Base-by-base conservation (phyloP, 805 yeast genomes). In the Ogataea polymorpha region DNA sequence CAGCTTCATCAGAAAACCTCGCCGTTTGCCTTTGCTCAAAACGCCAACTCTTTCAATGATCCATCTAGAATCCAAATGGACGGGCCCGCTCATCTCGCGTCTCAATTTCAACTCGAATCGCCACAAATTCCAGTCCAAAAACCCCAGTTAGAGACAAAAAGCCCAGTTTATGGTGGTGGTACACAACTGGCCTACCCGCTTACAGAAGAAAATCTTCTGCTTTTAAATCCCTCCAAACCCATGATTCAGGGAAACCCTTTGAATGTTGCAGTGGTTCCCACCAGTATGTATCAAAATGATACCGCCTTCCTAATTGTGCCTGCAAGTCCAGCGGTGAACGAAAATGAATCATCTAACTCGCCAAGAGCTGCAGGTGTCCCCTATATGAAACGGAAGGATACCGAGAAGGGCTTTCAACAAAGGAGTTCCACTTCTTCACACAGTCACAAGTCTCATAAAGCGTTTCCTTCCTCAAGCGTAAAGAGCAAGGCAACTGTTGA, bases 171-270 rank as follows among this genome's bases (percentile, higher is more conserved):
- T 25, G 13, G 23, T 20, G 14, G 26, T 26, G 12, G 29, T 25
- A 11, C 31, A 2, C 45, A 41, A 16, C 23, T 43, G 20, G 35
- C 46, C 9, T 44, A 42, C 35, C 62, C 59, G 6, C 51, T 68
- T 39, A 66, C 73, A 6, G 72, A 68, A 44, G 70, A 66, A 41
- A 66, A 71, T 44, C 51, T 69, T 35, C 50, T 53, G 25, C 41
- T 56, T 28, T 42, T 65, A 32, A 41, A 31, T 18, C 33, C 33
- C 11, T 18, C 33, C n/a, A 17, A 12, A 29, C 17, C 10, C 2
- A 1, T 23, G 10, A 23, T 12, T 1, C 29, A 36, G 16, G 38
- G 38, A 1, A 39, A 28, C 8, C 38, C 15, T 4, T 12, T 39
- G 11, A 39, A 39, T 23, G 34, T 39, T 14, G 34, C 42, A 6